phyloP scores from a whole-genome alignment of 202 grass and related monocot genomes.

The Schoenoplectus triqueter region DNA sequence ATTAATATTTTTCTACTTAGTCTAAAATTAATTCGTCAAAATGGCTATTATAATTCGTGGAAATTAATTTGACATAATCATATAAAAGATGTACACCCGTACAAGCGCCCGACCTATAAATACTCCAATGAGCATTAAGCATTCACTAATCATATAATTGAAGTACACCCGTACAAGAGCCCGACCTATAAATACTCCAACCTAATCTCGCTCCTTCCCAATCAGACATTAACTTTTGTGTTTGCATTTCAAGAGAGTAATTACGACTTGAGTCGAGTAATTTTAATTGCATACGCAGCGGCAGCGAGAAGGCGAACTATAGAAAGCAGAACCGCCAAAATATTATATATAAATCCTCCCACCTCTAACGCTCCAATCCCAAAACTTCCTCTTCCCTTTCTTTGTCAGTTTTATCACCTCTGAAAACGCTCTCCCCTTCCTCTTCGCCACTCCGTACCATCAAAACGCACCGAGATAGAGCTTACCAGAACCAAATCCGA shows the following conservation, averaged over 20 bases:
- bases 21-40: no score
- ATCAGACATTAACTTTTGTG: not conserved
- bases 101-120: no score
- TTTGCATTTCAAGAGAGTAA: not conserved
- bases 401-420: not conserved
- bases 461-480: not conserved
- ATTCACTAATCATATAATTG: not conserved
- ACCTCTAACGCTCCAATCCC: conserved; percentile 25
- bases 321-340: conserved; percentile 8
- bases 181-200: conserved; percentile 8
- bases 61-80: no score
- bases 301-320: not conserved
- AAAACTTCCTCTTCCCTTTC: not conserved
- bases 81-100: no score
- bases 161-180: not conserved
- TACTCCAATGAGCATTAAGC: not conserved
- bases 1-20: no score
- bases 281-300: not conserved
- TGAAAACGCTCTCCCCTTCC: not conserved
- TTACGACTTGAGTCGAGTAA: not conserved
- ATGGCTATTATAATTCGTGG: no score
- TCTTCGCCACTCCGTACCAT: not conserved
- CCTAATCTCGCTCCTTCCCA: conserved; percentile 19
- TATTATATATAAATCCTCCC: conserved; percentile 29
- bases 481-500: conserved; percentile 2